Percentiles rank a stretch among this genome's conserved stretches.
These are phyloP conservation scores for Gastrolobium villosum DNA, from an alignment of 306 rosid species.

Conservation along the genomic window DNA sequence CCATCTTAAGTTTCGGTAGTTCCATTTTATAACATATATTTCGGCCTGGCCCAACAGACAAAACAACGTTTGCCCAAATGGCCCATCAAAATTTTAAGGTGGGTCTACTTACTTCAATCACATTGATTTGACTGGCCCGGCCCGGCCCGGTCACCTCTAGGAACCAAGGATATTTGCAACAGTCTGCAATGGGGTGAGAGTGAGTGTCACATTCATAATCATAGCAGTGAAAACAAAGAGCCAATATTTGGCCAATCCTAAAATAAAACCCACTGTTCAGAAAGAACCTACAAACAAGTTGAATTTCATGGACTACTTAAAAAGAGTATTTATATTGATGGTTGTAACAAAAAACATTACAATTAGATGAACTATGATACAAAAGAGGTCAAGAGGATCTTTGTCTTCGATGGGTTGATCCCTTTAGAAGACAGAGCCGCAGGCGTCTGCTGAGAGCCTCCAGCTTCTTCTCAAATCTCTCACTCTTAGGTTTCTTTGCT, in stretches of 20 bases:
- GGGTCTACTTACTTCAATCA: too few species aligned
- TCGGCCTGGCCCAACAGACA: too few species aligned
- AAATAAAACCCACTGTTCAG: conserved; percentile 34
- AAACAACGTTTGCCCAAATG: too few species aligned
- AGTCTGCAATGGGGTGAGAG: not conserved
- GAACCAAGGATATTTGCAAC: not conserved
- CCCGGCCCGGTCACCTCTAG: too few species aligned
- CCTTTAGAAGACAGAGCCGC: conserved; percentile 76
- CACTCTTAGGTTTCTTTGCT: conserved; percentile 70
- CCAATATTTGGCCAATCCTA: conserved; percentile 43
- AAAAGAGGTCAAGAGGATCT: conserved; percentile 55
- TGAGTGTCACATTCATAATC: conserved; percentile 15
- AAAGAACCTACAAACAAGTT: conserved; percentile 21
- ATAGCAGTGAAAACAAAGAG: conserved; percentile 24
- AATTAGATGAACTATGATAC: conserved; percentile 42
- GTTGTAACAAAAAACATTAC: conserved; percentile 17
- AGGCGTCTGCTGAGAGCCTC: conserved; percentile 89
- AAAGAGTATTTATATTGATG: conserved; percentile 15
- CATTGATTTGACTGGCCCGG: too few species aligned
- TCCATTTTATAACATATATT: too few species aligned
- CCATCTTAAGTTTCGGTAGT: too few species aligned
- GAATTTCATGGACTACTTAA: conserved; percentile 21
- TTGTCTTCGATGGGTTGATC: conserved; percentile 70
- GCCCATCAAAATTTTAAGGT: too few species aligned
- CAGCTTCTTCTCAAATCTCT: conserved; percentile 78